phyloP scores from a whole-genome alignment of 169 alveolate species.

The Plasmodium fragile region DNA sequence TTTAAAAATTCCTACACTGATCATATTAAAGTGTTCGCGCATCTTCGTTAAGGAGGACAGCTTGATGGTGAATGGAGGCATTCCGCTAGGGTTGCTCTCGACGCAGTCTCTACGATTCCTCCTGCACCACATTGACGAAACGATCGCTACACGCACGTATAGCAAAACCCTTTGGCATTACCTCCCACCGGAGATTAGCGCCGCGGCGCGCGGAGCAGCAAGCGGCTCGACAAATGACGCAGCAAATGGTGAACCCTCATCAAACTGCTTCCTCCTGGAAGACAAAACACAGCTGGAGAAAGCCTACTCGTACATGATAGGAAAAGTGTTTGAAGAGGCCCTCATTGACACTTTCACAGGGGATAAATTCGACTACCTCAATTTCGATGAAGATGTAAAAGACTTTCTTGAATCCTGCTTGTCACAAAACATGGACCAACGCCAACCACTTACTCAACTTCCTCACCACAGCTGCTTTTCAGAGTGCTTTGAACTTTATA shows the following conservation, averaged over 20 bases:
- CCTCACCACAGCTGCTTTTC: conserved; percentile 46
- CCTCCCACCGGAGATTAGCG: conserved; percentile 33
- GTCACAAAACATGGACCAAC: background rate
- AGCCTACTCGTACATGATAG: conserved; percentile 68
- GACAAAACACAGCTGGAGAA: conserved; percentile 38
- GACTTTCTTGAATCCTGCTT: conserved; percentile 25
- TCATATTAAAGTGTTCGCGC: conserved; percentile 43
- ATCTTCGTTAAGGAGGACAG: conserved; percentile 50
- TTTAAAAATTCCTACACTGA: conserved; percentile 5
- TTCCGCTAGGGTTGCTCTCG: conserved; percentile 43
- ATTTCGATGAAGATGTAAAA: conserved; percentile 56
- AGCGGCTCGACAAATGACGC: background rate
- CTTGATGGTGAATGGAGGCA: conserved; percentile 35
- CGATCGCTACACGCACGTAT: conserved; percentile 40
- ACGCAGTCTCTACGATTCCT: conserved; percentile 12
- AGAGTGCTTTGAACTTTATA: conserved; percentile 57
- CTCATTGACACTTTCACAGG: conserved; percentile 70
- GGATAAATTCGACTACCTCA: conserved; percentile 51
- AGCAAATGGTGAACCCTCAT: background rate
- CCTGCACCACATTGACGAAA: conserved; percentile 22
- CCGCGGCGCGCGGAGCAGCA: background rate
- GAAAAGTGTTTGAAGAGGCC: conserved; percentile 63
- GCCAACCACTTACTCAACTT: conserved; percentile 22
- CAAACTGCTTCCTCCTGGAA: conserved; percentile 12
- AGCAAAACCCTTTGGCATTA: conserved; percentile 51